Evolutionary conservation across 2,329 filamentous ascomycete species (phyloP).

Genomic region (Colletotrichum sp.): DNA sequence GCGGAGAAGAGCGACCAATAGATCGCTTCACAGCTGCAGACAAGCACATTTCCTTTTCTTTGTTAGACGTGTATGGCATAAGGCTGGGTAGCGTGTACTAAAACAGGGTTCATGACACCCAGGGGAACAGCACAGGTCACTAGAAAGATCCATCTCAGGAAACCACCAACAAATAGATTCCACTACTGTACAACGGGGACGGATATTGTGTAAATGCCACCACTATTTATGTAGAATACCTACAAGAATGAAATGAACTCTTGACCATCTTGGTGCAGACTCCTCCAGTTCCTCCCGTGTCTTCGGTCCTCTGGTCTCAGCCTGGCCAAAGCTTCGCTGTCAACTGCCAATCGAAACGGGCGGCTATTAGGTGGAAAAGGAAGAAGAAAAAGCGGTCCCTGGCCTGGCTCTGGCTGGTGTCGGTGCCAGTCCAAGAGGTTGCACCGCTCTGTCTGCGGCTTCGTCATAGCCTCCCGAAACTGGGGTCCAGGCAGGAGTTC

Average conservation of each 20-base stretch:
- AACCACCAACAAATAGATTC: slow-evolving; percentile 18
- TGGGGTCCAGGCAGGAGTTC: slow-evolving; percentile 1
- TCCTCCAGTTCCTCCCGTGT: background rate
- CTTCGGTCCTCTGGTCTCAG: background rate
- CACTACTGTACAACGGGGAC: slow-evolving; percentile 18
- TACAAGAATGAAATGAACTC: background rate
- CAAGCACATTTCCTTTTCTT: slow-evolving; percentile 26
- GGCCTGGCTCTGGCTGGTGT: background rate
- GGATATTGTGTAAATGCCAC: background rate
- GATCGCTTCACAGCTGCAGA: slow-evolving; percentile 12
- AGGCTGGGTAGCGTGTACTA: slow-evolving; percentile 23
- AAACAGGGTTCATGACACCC: slow-evolving; percentile 21
- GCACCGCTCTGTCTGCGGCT: background rate
- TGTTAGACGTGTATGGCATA: slow-evolving; percentile 23
- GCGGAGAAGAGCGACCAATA: slow-evolving; percentile 45
- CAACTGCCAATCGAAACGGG: background rate
- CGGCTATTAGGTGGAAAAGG: background rate
- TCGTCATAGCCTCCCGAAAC: slow-evolving; percentile 20
- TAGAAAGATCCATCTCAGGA: slow-evolving; percentile 24
- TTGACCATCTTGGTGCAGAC: background rate
- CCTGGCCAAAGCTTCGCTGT: background rate
- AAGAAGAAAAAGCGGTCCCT: background rate
- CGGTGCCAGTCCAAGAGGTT: background rate
- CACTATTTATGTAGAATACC: background rate
- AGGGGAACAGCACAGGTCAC: slow-evolving; percentile 17